Base-by-base conservation (phyloP, 257 asterid species). In the Fraxinus pennsylvanica region DNA sequence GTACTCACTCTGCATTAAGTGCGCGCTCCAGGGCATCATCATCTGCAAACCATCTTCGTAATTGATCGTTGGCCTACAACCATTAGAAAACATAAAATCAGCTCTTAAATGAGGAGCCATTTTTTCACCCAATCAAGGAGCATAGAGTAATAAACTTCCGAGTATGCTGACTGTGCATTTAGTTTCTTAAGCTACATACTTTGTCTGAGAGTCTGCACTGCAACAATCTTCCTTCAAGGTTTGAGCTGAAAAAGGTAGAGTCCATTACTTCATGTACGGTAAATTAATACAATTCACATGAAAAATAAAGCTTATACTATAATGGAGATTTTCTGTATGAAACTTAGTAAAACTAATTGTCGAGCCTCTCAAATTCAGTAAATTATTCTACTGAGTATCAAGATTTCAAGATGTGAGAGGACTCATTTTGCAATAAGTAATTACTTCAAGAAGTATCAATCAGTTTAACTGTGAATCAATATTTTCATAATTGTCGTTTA, bases 1-100 rank as follows among this genome's bases (percentile, higher is more conserved):
- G 69, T 72, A 71, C 97, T 87, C 74, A 96, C 98, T 96, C 96
- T 79, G 92, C 98, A 81, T 91, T 86, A 43, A 86, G 90, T 68
- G 98, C 97, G 75, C 98, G 90, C 80, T 96, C 97, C 79, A 96
- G 84, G 77, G 99, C 96, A 76, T 93, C 99, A 66, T 92, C 92
- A 22, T 96, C 96, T 9, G 83, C 74, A 75, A 93, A 92, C 99
- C 99, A 96, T 82, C 52, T 86, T 61, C 85, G 81, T 67, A 92
- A 67, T 75, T 88, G 90, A 83, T 90, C 91, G 78, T 74, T 87
- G 29, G 99, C 99, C 98, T 96, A 72, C 86, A 85, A 73, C 27
- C 36, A 54, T 25, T 50, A 9, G 38, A 82, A 79, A 81, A 80
- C 80, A 81, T 65, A 86, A 74, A 27, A 76, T 76, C 25, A 88